Evolutionary conservation across 2,329 filamentous ascomycete genomes (phyloP), one percentile per base, ranked within the genome.

Genomic region (Davidsoniella eucalypti): DNA sequence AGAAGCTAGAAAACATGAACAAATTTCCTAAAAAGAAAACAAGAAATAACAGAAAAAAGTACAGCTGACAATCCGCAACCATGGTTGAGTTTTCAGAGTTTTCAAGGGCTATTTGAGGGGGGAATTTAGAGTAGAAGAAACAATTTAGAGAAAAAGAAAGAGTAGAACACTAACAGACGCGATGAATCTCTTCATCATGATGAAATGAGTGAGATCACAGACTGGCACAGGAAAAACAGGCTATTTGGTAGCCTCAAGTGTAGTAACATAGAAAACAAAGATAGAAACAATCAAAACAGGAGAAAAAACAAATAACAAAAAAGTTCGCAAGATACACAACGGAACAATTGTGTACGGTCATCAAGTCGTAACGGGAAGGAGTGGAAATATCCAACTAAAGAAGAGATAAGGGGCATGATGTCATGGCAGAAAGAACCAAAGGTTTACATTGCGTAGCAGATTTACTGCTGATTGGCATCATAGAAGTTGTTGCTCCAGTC

Each of bases 401-500:
- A 16, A 9, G 21, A 38, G 5, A 39, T 21, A 39, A 21, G n/a
- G 18, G 16, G 18, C 7, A 4, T 33, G 29, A 33, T 33, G 29
- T 33, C 29, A 33, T 33, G 29, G 42, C 12, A 46, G 25, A 10
- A 37, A 36, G 21, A 46, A 17, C 25, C 10, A 23, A 47, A n/a
- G 9, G 29, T 17, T 8, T 12, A 40, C 12, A 33, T 12, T 36
- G 23, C 23, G 25, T 10, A 38, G 38, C 21, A 33, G 29, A 33
- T 9, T 33, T 12, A 33, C 29, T 63, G 65, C 44, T 65, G 60
- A 29, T 57, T 21, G 10, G 44, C 58, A 39, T 64, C 57, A 54
- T 61, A 63, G 45, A 64, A 61, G 54, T 64, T 53, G 47, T 56
- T 59, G n/a, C 57, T 57, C 66, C 69, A 70, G 45, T 72, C 67